These are phyloP conservation scores for Quercus rubra DNA, from an alignment of 306 rosid species.

Conservation along the genomic window DNA sequence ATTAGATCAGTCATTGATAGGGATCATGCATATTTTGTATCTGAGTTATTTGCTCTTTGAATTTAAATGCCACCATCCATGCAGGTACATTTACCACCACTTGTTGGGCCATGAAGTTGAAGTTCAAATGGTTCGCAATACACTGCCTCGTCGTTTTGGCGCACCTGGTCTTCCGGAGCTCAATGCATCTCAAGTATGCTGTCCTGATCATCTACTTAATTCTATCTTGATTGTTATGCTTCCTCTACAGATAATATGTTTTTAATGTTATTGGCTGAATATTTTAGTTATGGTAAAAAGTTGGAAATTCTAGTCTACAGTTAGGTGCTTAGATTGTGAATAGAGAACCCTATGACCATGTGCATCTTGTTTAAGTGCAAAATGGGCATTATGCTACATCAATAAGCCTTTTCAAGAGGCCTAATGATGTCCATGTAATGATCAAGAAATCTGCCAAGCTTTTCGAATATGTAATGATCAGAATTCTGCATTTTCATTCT, in stretches of 20 bases:
- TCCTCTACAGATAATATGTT: neutral
- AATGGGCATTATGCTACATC: neutral
- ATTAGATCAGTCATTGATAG: neutral
- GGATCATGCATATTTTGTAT: neutral
- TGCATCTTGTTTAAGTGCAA: neutral
- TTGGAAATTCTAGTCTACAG: neutral
- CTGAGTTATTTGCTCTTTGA: neutral
- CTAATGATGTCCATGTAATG: neutral
- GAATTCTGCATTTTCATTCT: neutral
- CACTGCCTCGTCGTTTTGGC: slow-evolving; percentile 97
- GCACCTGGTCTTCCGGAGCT: slow-evolving; percentile 99
- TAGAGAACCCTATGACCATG: neutral
- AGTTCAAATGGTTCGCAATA: slow-evolving; percentile 97
- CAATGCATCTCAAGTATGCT: slow-evolving; percentile 94
- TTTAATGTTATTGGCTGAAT: neutral
- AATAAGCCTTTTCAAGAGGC: neutral
- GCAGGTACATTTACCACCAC: slow-evolving; percentile 96
- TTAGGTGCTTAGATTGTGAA: neutral
- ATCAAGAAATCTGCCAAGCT: neutral
- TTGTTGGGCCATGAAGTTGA: slow-evolving; percentile 98
- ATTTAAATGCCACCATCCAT: slow-evolving; percentile 7
- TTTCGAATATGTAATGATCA: neutral
- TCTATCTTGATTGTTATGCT: neutral
- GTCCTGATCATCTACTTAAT: slow-evolving; percentile 14
- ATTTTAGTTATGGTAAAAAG: neutral